phyloP scores from a whole-genome alignment of 768 basidiomycete genomes.

The Crepidotus variabilis region DNA sequence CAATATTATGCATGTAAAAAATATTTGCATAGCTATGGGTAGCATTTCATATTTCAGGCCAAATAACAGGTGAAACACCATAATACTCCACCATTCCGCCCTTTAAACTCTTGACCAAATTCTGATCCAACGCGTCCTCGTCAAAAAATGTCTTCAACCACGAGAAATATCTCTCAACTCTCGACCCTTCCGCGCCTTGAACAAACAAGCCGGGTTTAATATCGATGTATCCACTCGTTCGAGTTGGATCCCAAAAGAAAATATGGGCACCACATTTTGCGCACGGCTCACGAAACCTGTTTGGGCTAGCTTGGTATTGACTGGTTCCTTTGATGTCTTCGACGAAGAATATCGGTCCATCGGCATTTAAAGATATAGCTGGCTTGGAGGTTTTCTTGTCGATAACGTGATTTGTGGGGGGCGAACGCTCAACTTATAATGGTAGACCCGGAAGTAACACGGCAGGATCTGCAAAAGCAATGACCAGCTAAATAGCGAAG shows the following conservation, averaged over 20 bases:
- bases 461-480: constrained; percentile 24
- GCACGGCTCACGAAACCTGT: constrained; percentile 15
- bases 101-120: background rate
- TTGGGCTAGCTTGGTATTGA: constrained; percentile 13
- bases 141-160: background rate
- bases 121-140: background rate
- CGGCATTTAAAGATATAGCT: constrained; percentile 5
- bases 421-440: constrained; percentile 24
- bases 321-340: constrained; percentile 5
- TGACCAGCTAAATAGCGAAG: constrained; percentile 22
- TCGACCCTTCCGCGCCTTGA: constrained; percentile 7
- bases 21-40: too few species aligned
- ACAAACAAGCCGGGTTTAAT: constrained; percentile 19
- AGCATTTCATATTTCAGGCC: background rate
- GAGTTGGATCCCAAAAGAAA: constrained; percentile 12
- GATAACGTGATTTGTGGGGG: constrained; percentile 17
- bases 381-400: constrained; percentile 9
- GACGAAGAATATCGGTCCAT: background rate
- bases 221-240: constrained; percentile 9
- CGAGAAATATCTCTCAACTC: constrained; percentile 5
- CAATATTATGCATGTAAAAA: too few species aligned
- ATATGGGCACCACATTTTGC: constrained; percentile 17
- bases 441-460: constrained; percentile 20
- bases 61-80: background rate
- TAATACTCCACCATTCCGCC: background rate